phyloP scores from a whole-genome alignment of 257 asterid species.

The Cordia subcordata region DNA sequence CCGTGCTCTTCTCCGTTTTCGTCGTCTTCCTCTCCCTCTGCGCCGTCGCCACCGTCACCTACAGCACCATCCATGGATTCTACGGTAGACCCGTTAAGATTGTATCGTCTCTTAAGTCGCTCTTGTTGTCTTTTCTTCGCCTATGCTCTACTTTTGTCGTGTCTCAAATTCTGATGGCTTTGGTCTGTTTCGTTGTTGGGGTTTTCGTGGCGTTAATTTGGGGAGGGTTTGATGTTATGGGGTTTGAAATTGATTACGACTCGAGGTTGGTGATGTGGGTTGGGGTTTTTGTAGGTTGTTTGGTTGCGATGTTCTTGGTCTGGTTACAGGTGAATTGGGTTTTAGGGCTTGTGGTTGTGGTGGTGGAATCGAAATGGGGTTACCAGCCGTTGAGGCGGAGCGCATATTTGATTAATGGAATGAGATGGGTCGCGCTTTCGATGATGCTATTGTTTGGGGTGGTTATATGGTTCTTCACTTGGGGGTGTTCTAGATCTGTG shows the following conservation, averaged over 20 bases:
- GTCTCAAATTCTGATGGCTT: conserved; percentile 3
- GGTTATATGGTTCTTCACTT: conserved; percentile 14
- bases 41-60: conserved; percentile 47
- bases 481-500: conserved; percentile 24
- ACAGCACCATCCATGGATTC: conserved; percentile 55
- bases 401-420: conserved; percentile 45
- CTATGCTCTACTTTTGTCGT: conserved; percentile 22
- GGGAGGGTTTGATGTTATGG: conserved; percentile 19
- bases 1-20: conserved; percentile 24
- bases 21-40: conserved; percentile 24
- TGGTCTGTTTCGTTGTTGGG: conserved; percentile 12
- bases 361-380: conserved; percentile 68
- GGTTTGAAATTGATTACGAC: conserved; percentile 30
- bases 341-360: conserved; percentile 42
- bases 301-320: conserved; percentile 13
- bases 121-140: conserved; percentile 34
- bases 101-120: conserved; percentile 40
- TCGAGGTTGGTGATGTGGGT: conserved; percentile 16
- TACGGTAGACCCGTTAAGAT: conserved; percentile 45
- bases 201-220: conserved; percentile 6
- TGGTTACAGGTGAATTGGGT: conserved; percentile 44
- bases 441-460: conserved; percentile 22
- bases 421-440: conserved; percentile 33
- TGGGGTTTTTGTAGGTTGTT: background rate
- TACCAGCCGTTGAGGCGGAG: conserved; percentile 52